Conservation (phyloP, 2,329 filamentous ascomycete genomes). For the Xylariaceae sp. region DNA sequence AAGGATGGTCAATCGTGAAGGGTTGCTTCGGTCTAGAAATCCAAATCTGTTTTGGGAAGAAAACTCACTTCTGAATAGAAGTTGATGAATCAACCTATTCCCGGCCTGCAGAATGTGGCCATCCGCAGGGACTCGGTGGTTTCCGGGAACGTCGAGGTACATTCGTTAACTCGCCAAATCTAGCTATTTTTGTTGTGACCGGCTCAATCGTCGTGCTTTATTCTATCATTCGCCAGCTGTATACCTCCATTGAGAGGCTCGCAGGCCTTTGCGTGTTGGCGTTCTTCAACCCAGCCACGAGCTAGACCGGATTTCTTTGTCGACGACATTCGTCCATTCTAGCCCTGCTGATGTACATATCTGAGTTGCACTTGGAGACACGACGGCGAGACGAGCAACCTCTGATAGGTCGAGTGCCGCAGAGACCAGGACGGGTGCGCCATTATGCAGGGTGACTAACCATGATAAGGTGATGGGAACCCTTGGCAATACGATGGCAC, state of each 20-base stretch:
- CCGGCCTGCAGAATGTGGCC: conserved; percentile 17
- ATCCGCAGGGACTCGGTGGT: conserved; percentile 13
- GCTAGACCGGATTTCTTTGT: neutral
- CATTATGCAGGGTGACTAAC: conserved; percentile 15
- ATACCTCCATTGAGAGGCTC: neutral
- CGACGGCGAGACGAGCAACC: neutral
- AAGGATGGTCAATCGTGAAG: neutral
- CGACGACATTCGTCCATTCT: neutral
- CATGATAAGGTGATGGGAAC: conserved; percentile 11
- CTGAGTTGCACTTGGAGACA: neutral
- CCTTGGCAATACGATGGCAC: neutral
- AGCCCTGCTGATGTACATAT: neutral
- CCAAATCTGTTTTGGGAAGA: conserved; percentile 5
- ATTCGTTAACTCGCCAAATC: conserved; percentile 6
- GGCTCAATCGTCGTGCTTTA: neutral
- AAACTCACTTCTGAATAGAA: conserved; percentile 8
- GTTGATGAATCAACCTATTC: conserved; percentile 2
- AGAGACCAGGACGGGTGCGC: conserved; percentile 17
- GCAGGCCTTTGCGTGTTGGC: neutral
- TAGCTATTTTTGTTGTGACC: conserved; percentile 8
- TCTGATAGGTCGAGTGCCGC: conserved; percentile 10
- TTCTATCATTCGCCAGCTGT: neutral
- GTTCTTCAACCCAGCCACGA: neutral
- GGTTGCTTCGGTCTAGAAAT: neutral
- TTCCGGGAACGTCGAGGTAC: conserved; percentile 13